Percentiles rank a stretch among this genome's conserved stretches.
These are phyloP conservation scores for Hypoxylon fragiforme DNA, from an alignment of 495 filamentous ascomycete genomes.

Conservation along the genomic window DNA sequence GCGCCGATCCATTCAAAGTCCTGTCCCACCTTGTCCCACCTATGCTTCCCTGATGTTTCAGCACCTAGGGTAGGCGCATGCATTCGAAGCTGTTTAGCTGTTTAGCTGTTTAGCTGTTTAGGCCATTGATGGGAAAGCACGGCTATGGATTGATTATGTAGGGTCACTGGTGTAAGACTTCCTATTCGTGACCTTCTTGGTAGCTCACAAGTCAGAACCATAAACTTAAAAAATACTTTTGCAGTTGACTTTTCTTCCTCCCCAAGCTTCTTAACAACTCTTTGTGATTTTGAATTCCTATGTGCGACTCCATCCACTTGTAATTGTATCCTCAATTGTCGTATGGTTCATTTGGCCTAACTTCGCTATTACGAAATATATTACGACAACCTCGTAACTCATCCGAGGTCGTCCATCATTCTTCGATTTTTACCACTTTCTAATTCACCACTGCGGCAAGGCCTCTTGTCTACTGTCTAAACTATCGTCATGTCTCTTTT, in stretches of 20 bases:
- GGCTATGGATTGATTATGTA: background rate
- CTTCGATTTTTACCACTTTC: slow-evolving; percentile 1
- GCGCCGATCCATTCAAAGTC: slow-evolving; percentile 14
- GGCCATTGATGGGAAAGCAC: slow-evolving; percentile 3
- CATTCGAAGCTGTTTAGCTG: background rate
- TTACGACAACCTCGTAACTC: slow-evolving; percentile 21
- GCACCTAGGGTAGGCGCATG: slow-evolving; percentile 10
- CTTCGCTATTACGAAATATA: slow-evolving; percentile 22
- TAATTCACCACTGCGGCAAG: slow-evolving; percentile 8
- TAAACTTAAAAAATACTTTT: too few species aligned
- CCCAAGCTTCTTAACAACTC: background rate
- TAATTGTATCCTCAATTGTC: slow-evolving; percentile 8
- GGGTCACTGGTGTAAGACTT: background rate
- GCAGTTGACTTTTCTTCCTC: too few species aligned
- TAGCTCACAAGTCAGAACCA: too few species aligned
- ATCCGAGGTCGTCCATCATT: slow-evolving; percentile 13
- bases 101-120: background rate
- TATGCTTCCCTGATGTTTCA: slow-evolving; percentile 20
- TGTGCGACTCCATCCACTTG: slow-evolving; percentile 1
- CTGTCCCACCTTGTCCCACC: slow-evolving; percentile 22
- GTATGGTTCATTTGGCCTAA: slow-evolving; percentile 16
- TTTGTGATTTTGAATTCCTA: slow-evolving; percentile 1
- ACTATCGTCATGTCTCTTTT: slow-evolving; percentile 72
- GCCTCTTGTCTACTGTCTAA: background rate
- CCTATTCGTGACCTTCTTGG: background rate